Conservation (phyloP, 1,284 basidiomycete genomes). For the Ustilago cynodontis region DNA sequence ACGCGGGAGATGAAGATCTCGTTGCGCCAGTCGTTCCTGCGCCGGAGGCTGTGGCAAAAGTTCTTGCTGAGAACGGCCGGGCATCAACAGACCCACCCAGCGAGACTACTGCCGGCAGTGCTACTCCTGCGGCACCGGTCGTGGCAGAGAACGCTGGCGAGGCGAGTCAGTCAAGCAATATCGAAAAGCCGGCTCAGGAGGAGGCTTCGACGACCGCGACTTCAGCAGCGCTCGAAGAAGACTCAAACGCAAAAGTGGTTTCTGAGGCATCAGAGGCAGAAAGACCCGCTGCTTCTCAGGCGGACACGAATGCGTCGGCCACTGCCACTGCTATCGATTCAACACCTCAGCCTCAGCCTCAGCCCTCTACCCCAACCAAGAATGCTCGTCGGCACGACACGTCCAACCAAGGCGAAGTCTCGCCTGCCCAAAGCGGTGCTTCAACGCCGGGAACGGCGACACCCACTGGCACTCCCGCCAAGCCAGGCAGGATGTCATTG, state of each 20-base stretch:
- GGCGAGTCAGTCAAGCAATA: neutral
- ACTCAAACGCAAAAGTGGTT: neutral
- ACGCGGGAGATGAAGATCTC: constrained; percentile 37
- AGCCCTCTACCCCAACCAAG: constrained; percentile 22
- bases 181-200: neutral
- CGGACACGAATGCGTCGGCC: neutral
- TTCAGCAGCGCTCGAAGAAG: neutral
- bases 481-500: constrained; percentile 50
- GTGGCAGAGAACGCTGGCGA: neutral
- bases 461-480: constrained; percentile 33
- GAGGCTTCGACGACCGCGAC: neutral
- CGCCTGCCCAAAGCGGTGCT: constrained; percentile 37
- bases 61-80: constrained; percentile 15
- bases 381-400: neutral
- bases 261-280: neutral
- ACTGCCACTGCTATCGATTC: neutral
- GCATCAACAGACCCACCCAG: constrained; percentile 7
- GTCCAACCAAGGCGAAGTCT: constrained; percentile 9
- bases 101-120: neutral
- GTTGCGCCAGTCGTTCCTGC: constrained; percentile 38
- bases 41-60: constrained; percentile 22
- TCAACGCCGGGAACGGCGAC: constrained; percentile 33
- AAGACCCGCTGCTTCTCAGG: neutral
- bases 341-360: neutral
- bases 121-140: neutral